Conservation (phyloP, 2,329 filamentous ascomycete species). For the Fusarium sp. region DNA sequence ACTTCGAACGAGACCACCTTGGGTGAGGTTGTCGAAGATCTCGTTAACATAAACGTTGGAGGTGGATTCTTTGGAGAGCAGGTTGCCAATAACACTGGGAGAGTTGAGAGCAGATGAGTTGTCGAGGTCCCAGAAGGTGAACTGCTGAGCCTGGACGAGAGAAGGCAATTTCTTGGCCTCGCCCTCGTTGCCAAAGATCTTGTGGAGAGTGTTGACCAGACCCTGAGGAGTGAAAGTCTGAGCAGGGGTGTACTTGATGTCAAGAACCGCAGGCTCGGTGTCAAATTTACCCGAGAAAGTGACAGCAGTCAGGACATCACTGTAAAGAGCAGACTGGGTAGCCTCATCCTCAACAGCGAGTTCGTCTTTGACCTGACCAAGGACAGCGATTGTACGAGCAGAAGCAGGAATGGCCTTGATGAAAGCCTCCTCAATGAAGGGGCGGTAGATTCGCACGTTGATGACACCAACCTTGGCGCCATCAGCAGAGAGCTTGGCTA, state of each 20-base stretch:
- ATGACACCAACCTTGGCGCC: slow-evolving; percentile 86
- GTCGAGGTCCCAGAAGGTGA: slow-evolving; percentile 93
- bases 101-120: slow-evolving; percentile 73
- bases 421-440: slow-evolving; percentile 95
- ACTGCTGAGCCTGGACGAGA: slow-evolving; percentile 76
- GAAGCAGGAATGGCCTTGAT: slow-evolving; percentile 81
- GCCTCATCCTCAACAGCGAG: slow-evolving; percentile 77
- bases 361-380: slow-evolving; percentile 86
- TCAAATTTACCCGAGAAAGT: slow-evolving; percentile 78
- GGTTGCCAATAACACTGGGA: slow-evolving; percentile 65
- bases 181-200: slow-evolving; percentile 64
- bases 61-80: slow-evolving; percentile 77
- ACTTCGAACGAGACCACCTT: slow-evolving; percentile 82
- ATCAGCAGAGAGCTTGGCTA: slow-evolving; percentile 74
- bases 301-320: slow-evolving; percentile 88
- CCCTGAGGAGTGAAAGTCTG: slow-evolving; percentile 65
- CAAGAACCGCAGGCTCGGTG: slow-evolving; percentile 71
- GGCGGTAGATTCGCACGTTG: slow-evolving; percentile 92
- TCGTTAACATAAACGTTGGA: slow-evolving; percentile 69
- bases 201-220: slow-evolving; percentile 61
- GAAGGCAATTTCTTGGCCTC: slow-evolving; percentile 52
- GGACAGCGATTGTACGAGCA: slow-evolving; percentile 79
- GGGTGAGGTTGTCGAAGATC: slow-evolving; percentile 71
- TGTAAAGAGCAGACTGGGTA: slow-evolving; percentile 85
- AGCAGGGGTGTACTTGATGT: slow-evolving; percentile 88